Base-by-base conservation (phyloP, 2,329 filamentous ascomycete species). In the Coleophoma cylindrospora region DNA sequence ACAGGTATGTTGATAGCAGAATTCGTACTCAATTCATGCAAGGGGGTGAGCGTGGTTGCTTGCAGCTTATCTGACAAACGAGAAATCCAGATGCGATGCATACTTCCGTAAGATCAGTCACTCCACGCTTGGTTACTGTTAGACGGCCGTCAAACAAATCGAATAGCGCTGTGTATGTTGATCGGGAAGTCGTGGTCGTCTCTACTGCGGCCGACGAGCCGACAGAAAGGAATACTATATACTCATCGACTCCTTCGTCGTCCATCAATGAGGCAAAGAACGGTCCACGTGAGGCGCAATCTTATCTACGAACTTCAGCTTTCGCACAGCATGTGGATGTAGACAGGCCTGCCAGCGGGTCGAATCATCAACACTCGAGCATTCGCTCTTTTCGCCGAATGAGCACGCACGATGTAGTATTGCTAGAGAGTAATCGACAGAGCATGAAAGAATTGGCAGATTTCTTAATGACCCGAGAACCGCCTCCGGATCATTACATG, bases 401-500 rank as follows among this genome's bases (percentile, higher is more conserved):
- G 22, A 40, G 22, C 22, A 45, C 43, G 3, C 27, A 37, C 13
- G 50, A 54, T 40, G 19, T 45, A 9, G 38, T 33, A 9, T 10
- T 49, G 17, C 45, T 43, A 33, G 48, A 52, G 11, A 50, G 19
- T 34, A 60, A 57, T 49, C 37, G 55, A 22, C 57, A 64, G 49
- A 61, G 54, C 32, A 57, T 63, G 49, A 59, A 51, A 27, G 65
- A 66, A 5, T 62, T 79, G 44, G 66, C 73, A 40, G 71, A 76
- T n/a, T 80, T 80, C 51, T 60, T 81, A 43, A 72, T 68, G 49
- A 74, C 70, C 40, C 70, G 71, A 19, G 66, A 73, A 22, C 76
- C 77, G 1, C 77, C 77, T 6, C 66, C 72, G 3, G 64, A 66
- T 21, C 79, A 79, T 59, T 71, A 66, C 58, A 77, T 79, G 73